phyloP scores from a whole-genome alignment of 176 grass and related monocot genomes.

The Saccharum spontaneum region DNA sequence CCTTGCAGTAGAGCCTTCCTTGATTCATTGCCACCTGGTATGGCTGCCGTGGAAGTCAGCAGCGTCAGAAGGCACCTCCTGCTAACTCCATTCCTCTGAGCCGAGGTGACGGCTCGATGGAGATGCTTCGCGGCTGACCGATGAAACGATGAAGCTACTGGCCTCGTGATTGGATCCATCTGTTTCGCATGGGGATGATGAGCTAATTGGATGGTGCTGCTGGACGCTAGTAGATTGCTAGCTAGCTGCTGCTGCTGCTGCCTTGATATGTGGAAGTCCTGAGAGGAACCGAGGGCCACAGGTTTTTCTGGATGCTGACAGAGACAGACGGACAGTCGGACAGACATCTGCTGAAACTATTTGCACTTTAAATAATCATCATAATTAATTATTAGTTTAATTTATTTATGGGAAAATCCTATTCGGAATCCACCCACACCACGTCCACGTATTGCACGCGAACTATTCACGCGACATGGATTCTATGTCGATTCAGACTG shows the following conservation, averaged over 20 bases:
- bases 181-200: constrained; percentile 19
- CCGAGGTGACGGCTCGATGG: constrained; percentile 18
- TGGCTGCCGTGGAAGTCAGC: constrained; percentile 48
- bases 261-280: constrained; percentile 27
- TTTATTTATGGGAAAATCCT: too few species aligned
- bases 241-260: neutral
- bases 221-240: neutral
- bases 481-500: too few species aligned
- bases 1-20: constrained; percentile 81
- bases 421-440: too few species aligned
- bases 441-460: too few species aligned
- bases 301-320: constrained; percentile 30
- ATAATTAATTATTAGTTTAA: too few species aligned
- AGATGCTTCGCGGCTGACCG: constrained; percentile 34
- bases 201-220: neutral
- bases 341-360: neutral
- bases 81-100: constrained; percentile 47
- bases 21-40: constrained; percentile 62
- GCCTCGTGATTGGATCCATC: constrained; percentile 34
- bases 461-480: too few species aligned
- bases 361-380: neutral
- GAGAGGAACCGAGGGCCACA: constrained; percentile 24
- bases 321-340: neutral
- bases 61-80: constrained; percentile 65
- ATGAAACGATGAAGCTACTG: constrained; percentile 34